Evolutionary conservation across 2,329 filamentous ascomycete species (phyloP), one percentile per base, ranked within the genome.

Genomic region (Fusarium kyushuense): DNA sequence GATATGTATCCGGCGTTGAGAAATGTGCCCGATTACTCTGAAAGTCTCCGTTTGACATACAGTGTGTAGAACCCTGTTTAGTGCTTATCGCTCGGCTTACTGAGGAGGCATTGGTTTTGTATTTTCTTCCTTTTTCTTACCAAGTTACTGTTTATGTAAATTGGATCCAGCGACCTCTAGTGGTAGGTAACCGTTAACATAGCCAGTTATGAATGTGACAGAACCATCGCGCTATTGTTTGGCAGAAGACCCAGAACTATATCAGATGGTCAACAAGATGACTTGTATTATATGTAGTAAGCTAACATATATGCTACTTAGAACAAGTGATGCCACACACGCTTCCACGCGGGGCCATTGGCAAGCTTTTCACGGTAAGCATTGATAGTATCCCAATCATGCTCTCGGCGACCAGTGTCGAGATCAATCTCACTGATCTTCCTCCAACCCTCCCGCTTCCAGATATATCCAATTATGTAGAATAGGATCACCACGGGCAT

Each of bases 401-500:
- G 82, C 74, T 87, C 84, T 43, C 89, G 83, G 45, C 89, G 84
- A 46, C 87, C 89, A 36, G 83, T 85, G 74, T 92, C 89, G 54
- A 92, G 84, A 67, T 92, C 90, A 62, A 92, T 91, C 61, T 92
- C 82, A 29, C 79, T 75, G 2, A 86, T 79, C 53, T 79, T 83
- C 48, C 89, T 79, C 85, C 86, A 90, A 10, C 84, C 83, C 29
- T 83, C 77, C 41, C 86, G 80, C 81, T 91, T 92, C 89, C 89
- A 92, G 56, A 86, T 33, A 71, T 86, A 91, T 3, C 89, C 87
- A 35, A 74, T 70, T 25, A 80, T 45, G 78, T 84, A 88, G 76
- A 89, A 89, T 14, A 79, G 13, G 4, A 88, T 69, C 32, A 88
- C 83, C 21, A 88, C 80, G 10, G 85, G 85, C 21, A 85, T 67